Evolutionary conservation across 768 basidiomycete genomes (phyloP), one percentile per base, ranked within the genome.

Genomic region (Russula ochroleuca): DNA sequence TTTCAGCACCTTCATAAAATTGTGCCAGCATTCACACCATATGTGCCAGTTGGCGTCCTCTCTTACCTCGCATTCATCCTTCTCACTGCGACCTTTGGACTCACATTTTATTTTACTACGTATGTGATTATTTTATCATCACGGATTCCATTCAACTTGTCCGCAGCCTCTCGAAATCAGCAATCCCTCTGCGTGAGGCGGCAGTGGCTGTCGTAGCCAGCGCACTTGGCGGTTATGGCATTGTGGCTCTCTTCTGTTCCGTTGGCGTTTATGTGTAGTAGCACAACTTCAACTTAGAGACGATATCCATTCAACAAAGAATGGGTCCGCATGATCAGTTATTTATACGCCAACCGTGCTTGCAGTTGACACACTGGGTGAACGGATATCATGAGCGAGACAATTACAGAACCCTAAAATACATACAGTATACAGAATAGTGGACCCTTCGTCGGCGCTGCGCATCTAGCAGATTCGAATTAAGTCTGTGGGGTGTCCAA

Each of bases 401-500:
- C 28, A 8, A 48, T 33, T 43, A 37, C n/a, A 57, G 41, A 55
- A 35, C 48, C 53, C 54, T 13, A n/a, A 45, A 41, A 23, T 37
- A 79, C 89, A 65, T 72, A 94, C 94, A n/a, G 87, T 92, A 75
- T 95, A 97, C 73, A 96, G 87, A 70, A 95, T 86, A 14, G 94
- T 97, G 37, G 92, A 91, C 3, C 94, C 94, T 79, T 96, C 94
- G 75, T 96, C 94, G 43, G 92, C 94, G 68, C 92, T 91, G 55
- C 94, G 85, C 73, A 91, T 78, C 90, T 92, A 41, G 14, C 45
- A n/a, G 28, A 38, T 33, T 17, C 38, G 2, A 33, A 5, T 55
- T 55, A 37, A 59, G 43, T 48, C 31, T 7, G n/a, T 40, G 17
- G 17, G 38, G 10, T 35, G 11, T 5, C 10, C 8, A 23, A 23